Evolutionary conservation across 2,329 filamentous ascomycete genomes (phyloP).

Genomic region (Orbilia quercus): DNA sequence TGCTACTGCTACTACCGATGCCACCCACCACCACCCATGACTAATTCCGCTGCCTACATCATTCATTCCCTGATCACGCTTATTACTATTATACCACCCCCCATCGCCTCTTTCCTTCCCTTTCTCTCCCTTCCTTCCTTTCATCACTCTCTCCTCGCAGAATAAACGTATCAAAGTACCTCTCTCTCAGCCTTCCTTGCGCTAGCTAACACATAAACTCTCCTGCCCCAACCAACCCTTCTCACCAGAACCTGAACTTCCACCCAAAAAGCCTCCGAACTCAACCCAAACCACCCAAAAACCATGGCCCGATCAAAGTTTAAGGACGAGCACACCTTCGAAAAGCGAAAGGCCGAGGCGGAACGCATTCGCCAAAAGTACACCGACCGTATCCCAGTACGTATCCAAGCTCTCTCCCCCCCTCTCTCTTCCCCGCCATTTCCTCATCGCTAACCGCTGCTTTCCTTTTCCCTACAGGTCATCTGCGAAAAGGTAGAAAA

Average conservation of each 20-base stretch:
- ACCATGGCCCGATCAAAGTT: slow-evolving; percentile 96
- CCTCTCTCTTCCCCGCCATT: slow-evolving; percentile 58
- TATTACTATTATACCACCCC: too few species aligned
- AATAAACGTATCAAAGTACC: slow-evolving; percentile 49
- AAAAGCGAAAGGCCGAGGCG: slow-evolving; percentile 99
- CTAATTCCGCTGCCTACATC: slow-evolving; percentile 56
- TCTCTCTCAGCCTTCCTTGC: slow-evolving; percentile 7
- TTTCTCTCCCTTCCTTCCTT: slow-evolving; percentile 59
- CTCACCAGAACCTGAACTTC: slow-evolving; percentile 22
- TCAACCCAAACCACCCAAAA: slow-evolving; percentile 60
- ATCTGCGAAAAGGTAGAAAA: slow-evolving; percentile 99
- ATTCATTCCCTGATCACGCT: slow-evolving; percentile 40
- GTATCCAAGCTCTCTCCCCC: slow-evolving; percentile 66
- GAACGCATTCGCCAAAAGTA: slow-evolving; percentile 99
- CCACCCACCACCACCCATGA: slow-evolving; percentile 39
- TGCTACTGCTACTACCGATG: too few species aligned
- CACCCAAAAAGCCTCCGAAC: slow-evolving; percentile 54
- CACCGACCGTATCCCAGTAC: slow-evolving; percentile 94
- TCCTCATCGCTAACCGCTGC: slow-evolving; percentile 59
- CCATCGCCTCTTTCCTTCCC: slow-evolving; percentile 56
- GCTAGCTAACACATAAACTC: slow-evolving; percentile 27
- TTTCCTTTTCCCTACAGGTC: slow-evolving; percentile 71
- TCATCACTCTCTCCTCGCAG: slow-evolving; percentile 57
- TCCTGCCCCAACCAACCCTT: slow-evolving; percentile 51
- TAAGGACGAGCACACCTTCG: slow-evolving; percentile 99